Base-by-base conservation (phyloP, 2,329 filamentous ascomycete genomes). In the Claviceps digitariae region DNA sequence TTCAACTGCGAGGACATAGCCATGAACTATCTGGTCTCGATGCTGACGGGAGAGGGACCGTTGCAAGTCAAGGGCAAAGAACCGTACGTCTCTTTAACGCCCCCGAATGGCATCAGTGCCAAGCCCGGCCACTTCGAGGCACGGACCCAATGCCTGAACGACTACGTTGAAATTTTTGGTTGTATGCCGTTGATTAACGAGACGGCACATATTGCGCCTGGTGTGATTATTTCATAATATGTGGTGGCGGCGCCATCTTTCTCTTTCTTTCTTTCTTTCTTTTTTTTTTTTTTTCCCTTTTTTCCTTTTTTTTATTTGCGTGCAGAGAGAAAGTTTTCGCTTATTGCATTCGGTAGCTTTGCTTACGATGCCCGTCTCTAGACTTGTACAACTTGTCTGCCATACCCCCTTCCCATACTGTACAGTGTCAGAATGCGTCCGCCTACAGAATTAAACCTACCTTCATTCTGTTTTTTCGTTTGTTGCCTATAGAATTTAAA, bases 1-100 rank as follows among this genome's bases (percentile, higher is more conserved):
- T 65, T 68, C 60, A 71, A 71, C 58, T 71, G 69, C 61, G 69
- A 71, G 55, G 68, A 71, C 50, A 64, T 71, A 55, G 69, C 66
- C 21, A 54, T 71, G 51, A 71, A 71, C 58, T 70, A 64, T 40
- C 57, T 70, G 29, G 60, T 63, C 7, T 64, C 65, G 2, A 56
- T 64, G 20, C 54, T 71, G 40, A 70, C 68, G 0, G 61, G 67
- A 17, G 57, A 62, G 13, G 67, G 67, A 0, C 68, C 68, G 0
- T 57, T 71, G 17, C 61, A 68, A 1, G 66, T 70, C 44, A 62
- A 57, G 17, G 68, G 68, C 27, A 60, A 61, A 31, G 58, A 66
- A 5, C 59, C 55, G n/a, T 68, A 64, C 43, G 60, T 63, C 57
- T 69, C 66, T 55, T 58, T 62, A 41, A 58, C 62, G 23, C 67